Percentiles rank a stretch among this genome's conserved stretches.
Conservation (phyloP, 305 asterid species). For the Rubia occidens region DNA sequence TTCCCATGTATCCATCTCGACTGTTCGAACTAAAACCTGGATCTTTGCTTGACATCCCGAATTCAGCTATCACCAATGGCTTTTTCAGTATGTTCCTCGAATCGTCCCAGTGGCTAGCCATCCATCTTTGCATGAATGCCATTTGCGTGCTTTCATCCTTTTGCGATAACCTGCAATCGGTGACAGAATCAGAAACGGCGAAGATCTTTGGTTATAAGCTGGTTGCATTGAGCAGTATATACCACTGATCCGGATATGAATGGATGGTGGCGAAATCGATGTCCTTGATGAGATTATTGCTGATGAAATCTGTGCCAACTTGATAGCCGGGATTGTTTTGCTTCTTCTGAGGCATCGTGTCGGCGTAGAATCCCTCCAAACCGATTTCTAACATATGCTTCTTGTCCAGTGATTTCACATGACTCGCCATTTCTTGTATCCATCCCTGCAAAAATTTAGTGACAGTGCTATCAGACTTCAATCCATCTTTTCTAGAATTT, state of each 20-base stretch:
- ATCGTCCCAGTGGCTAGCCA: constrained; percentile 50
- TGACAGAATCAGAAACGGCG: too few species aligned
- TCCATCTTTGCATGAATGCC: constrained; percentile 66
- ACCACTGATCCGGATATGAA: constrained; percentile 46
- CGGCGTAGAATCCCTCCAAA: constrained; percentile 83
- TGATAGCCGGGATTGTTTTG: constrained; percentile 56
- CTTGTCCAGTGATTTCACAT: constrained; percentile 47
- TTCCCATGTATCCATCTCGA: constrained; percentile 39
- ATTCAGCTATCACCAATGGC: constrained; percentile 58
- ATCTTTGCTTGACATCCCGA: constrained; percentile 59
- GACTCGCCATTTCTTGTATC: constrained; percentile 68
- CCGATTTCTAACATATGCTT: constrained; percentile 62
- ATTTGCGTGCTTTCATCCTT: constrained; percentile 42
- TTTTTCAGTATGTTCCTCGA: constrained; percentile 44
- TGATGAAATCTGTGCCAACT: constrained; percentile 74
- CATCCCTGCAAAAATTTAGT: constrained; percentile 24
- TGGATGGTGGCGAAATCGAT: constrained; percentile 72
- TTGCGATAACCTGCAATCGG: constrained; percentile 37
- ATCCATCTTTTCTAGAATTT: too few species aligned
- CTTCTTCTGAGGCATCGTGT: constrained; percentile 42
- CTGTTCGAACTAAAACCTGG: constrained; percentile 30
- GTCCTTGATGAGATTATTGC: constrained; percentile 39
- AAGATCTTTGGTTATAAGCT: too few species aligned
- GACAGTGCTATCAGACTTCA: too few species aligned
- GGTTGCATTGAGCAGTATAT: too few species aligned